Conservation (phyloP, 1,284 basidiomycete species). For the Neonothopanus nambi region DNA sequence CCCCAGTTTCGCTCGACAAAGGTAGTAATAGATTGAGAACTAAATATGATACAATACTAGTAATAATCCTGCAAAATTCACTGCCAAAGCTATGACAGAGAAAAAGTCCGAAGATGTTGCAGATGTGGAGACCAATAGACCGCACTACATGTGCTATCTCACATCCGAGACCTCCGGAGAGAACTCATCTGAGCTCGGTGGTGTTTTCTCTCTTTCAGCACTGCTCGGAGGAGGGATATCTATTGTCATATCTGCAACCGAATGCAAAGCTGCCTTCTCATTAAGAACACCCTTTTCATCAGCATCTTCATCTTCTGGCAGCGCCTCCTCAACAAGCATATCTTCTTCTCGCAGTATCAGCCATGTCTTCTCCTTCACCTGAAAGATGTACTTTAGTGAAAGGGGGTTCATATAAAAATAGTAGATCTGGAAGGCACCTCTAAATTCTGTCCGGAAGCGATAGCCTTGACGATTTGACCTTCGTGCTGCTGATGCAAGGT, state of each 20-base stretch:
- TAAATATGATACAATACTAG: too few relatives aligned
- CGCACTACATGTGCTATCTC: too few relatives aligned
- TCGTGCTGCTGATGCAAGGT: slow-evolving; percentile 74
- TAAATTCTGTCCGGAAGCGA: slow-evolving; percentile 72
- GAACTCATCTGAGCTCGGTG: too few relatives aligned
- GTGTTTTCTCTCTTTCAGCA: neutral
- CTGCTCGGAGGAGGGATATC: slow-evolving; percentile 5
- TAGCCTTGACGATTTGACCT: slow-evolving; percentile 69
- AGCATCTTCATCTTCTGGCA: slow-evolving; percentile 43
- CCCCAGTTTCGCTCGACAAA: too few relatives aligned
- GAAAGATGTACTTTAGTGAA: too few relatives aligned
- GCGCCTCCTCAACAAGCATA: slow-evolving; percentile 64
- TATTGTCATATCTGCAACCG: slow-evolving; percentile 1
- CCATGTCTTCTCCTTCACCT: slow-evolving; percentile 58
- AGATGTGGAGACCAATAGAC: too few relatives aligned
- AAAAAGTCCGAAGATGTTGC: too few relatives aligned
- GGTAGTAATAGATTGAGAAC: too few relatives aligned
- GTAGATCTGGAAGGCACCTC: slow-evolving; percentile 35
- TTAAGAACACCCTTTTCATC: slow-evolving; percentile 33
- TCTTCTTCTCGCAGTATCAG: slow-evolving; percentile 59
- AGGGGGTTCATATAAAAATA: neutral
- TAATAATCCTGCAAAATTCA: too few relatives aligned
- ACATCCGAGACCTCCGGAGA: too few relatives aligned
- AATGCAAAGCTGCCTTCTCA: slow-evolving; percentile 33
- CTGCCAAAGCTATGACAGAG: too few relatives aligned